A percentile compares a stretch with the other conserved stretches of the same genome.
Conservation (phyloP, 805 yeast species). For the Candida krabiensis region DNA sequence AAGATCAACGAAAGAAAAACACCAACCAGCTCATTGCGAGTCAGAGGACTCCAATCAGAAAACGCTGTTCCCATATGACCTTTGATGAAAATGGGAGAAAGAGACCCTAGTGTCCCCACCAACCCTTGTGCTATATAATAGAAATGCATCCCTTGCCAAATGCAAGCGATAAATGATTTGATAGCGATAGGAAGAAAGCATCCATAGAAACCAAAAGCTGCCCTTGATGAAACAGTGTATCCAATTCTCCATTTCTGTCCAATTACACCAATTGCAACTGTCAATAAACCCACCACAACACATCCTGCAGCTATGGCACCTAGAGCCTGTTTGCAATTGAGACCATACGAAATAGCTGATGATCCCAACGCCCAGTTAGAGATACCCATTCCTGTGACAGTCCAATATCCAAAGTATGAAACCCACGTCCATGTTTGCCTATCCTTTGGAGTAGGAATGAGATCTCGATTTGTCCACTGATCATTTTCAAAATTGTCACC, state of each 20-base stretch:
- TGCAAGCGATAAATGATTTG: slow-evolving; percentile 43
- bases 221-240: slow-evolving; percentile 44
- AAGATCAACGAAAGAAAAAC: slow-evolving; percentile 31
- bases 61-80: slow-evolving; percentile 27
- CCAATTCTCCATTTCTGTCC: slow-evolving; percentile 55
- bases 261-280: slow-evolving; percentile 48
- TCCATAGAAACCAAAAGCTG: slow-evolving; percentile 47
- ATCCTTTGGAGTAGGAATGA: slow-evolving; percentile 43
- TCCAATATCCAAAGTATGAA: slow-evolving; percentile 45
- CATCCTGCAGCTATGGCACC: slow-evolving; percentile 47
- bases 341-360: slow-evolving; percentile 27
- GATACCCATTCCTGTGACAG: slow-evolving; percentile 31
- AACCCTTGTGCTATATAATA: slow-evolving; percentile 47
- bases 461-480: slow-evolving; percentile 38
- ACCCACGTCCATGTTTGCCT: slow-evolving; percentile 48
- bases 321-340: slow-evolving; percentile 36
- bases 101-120: slow-evolving; percentile 39
- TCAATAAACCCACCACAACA: slow-evolving; percentile 41
- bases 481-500: slow-evolving; percentile 31
- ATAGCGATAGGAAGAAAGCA: slow-evolving; percentile 42
- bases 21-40: slow-evolving; percentile 42
- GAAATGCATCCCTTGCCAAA: slow-evolving; percentile 47
- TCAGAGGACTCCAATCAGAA: slow-evolving; percentile 32
- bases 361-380: slow-evolving; percentile 22
- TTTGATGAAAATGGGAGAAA: slow-evolving; percentile 35